A percentile compares a stretch with the other conserved stretches of the same genome.
Conservation (phyloP, 352 stramenopile species). For the Phytophthora meadii region DNA sequence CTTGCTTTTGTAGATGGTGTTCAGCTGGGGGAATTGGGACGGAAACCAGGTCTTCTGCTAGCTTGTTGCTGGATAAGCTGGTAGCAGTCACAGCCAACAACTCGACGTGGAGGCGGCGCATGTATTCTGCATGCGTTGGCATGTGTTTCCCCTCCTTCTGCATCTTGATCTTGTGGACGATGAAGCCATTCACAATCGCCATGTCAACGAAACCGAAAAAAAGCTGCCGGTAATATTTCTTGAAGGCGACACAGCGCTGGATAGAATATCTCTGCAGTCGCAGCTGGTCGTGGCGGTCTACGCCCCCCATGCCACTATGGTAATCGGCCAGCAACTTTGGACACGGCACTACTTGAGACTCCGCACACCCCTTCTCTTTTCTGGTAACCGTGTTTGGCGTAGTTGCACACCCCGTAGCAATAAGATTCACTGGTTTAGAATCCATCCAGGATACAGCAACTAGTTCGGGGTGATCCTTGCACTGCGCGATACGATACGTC, state of each 20-base stretch:
- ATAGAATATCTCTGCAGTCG: too few species aligned
- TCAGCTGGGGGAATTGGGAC: not conserved
- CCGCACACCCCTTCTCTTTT: not conserved
- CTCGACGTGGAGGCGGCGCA: conserved; percentile 7
- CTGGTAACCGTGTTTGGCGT: not conserved
- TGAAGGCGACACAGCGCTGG: not conserved
- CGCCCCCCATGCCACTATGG: not conserved
- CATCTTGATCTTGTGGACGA: conserved; percentile 11
- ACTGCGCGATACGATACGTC: conserved; percentile 9
- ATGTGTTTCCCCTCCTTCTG: not conserved
- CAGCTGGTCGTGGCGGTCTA: not conserved
- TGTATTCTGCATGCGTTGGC: conserved; percentile 10
- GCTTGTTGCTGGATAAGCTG: conserved; percentile 5
- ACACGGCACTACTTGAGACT: not conserved
- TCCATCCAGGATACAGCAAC: conserved; percentile 22
- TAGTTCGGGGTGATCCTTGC: conserved; percentile 1
- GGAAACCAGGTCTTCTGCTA: conserved; percentile 1
- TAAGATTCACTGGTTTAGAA: conserved; percentile 3
- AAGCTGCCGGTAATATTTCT: conserved; percentile 26
- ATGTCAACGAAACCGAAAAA: conserved; percentile 11
- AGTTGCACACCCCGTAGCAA: not conserved
- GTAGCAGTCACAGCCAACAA: not conserved
- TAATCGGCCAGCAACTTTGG: not conserved
- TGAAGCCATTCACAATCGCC: conserved; percentile 9
- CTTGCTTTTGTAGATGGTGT: not conserved